phyloP scores from a whole-genome alignment of 495 filamentous ascomycete species.

The Penicillium steckii region DNA sequence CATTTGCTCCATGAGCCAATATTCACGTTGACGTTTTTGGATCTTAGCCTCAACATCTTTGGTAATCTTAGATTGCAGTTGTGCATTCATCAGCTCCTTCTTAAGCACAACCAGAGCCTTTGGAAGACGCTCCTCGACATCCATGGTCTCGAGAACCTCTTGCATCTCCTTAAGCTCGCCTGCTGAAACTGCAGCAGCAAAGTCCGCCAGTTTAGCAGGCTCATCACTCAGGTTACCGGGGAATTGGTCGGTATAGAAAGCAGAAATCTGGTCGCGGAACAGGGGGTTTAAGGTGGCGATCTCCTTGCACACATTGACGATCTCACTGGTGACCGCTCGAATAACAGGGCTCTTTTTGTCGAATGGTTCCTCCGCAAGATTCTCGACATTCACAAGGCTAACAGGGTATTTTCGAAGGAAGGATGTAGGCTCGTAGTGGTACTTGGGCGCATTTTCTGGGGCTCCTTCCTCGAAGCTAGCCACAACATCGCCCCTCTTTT shows the following conservation, averaged over 20 bases:
- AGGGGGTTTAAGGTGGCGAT: conserved; percentile 88
- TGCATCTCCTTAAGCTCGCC: conserved; percentile 91
- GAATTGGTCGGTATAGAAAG: conserved; percentile 93
- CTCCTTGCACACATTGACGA: conserved; percentile 97
- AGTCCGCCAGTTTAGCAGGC: conserved; percentile 91
- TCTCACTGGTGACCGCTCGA: conserved; percentile 90
- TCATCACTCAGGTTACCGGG: conserved; percentile 93
- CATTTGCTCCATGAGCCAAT: conserved; percentile 99
- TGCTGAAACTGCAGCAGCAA: conserved; percentile 90
- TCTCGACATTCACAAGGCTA: conserved; percentile 91
- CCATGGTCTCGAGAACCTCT: conserved; percentile 84
- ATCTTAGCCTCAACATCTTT: conserved; percentile 99
- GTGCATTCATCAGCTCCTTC: conserved; percentile 96
- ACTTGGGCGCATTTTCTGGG: conserved; percentile 43
- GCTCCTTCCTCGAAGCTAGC: conserved; percentile 90
- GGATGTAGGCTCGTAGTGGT: conserved; percentile 80
- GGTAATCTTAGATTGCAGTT: conserved; percentile 94
- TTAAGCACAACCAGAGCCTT: conserved; percentile 91
- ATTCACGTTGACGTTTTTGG: conserved; percentile 95
- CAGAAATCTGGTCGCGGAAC: conserved; percentile 97
- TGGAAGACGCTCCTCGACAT: conserved; percentile 84
- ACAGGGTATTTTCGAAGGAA: conserved; percentile 90
- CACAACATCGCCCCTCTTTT: conserved; percentile 89
- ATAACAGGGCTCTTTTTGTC: conserved; percentile 87
- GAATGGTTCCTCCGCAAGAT: conserved; percentile 80